phyloP scores from a whole-genome alignment of 2,329 filamentous ascomycete species.

The Nemania bipapillata region DNA sequence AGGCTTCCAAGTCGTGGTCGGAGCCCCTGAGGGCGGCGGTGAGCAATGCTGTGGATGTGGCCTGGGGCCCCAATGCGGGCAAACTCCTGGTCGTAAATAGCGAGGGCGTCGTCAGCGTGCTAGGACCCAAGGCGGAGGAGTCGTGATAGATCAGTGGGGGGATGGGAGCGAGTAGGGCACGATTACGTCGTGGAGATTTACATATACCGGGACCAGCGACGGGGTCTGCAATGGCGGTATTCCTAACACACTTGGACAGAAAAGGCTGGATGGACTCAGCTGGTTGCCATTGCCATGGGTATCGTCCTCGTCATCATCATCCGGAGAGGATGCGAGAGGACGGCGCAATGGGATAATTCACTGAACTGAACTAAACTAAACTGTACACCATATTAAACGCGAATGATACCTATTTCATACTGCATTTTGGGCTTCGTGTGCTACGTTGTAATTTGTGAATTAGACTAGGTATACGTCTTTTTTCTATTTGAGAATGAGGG shows the following conservation, averaged over 20 bases:
- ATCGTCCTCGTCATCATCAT: too few species aligned
- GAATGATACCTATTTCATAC: conserved; percentile 27
- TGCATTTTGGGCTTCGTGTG: not conserved
- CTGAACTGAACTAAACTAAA: not conserved
- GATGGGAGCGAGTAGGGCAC: not conserved
- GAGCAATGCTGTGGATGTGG: conserved; percentile 72
- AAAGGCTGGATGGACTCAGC: not conserved
- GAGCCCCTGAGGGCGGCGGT: conserved; percentile 83
- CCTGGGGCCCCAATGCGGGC: conserved; percentile 81
- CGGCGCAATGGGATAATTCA: not conserved
- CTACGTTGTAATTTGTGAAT: not conserved
- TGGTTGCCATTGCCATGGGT: too few species aligned
- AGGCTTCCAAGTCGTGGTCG: conserved; percentile 78
- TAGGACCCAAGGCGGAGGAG: conserved; percentile 67
- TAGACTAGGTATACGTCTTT: too few species aligned
- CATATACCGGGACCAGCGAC: not conserved
- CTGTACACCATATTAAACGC: conserved; percentile 27
- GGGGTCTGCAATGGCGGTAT: conserved; percentile 3
- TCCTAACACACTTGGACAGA: not conserved
- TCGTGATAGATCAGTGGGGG: conserved; percentile 33
- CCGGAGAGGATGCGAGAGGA: not conserved
- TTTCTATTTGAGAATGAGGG: too few species aligned
- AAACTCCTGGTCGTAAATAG: conserved; percentile 78
- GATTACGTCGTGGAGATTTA: not conserved
- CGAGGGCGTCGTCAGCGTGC: conserved; percentile 78